phyloP scores from a whole-genome alignment of 768 basidiomycete genomes.

The Grammothele lineata region DNA sequence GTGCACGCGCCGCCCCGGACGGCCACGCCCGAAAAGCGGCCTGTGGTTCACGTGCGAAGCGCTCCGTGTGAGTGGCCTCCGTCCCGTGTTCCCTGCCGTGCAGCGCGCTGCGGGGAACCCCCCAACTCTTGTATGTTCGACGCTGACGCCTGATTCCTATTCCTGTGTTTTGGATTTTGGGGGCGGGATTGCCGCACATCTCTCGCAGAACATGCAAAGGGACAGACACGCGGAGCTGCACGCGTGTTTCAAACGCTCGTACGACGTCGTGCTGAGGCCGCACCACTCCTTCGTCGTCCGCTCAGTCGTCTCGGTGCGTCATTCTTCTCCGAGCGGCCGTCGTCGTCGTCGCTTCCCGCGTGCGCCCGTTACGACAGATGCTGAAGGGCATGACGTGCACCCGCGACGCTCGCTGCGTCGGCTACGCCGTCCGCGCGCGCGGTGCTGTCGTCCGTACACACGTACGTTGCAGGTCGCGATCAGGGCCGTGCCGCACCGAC shows the following conservation, averaged over 20 bases:
- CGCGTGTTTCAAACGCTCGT: constrained; percentile 66
- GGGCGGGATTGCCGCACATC: too few relatives aligned
- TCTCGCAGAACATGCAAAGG: constrained; percentile 50
- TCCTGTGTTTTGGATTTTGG: too few relatives aligned
- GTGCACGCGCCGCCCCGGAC: constrained; percentile 2
- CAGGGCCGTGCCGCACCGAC: constrained; percentile 55
- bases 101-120: too few relatives aligned
- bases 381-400: too few relatives aligned
- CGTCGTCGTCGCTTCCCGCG: too few relatives aligned
- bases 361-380: too few relatives aligned
- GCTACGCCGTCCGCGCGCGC: background rate
- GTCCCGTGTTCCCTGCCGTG: too few relatives aligned
- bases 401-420: background rate
- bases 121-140: too few relatives aligned
- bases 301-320: constrained; percentile 54
- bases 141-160: too few relatives aligned
- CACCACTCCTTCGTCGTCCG: constrained; percentile 68
- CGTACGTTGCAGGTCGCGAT: constrained; percentile 28
- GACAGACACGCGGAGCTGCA: constrained; percentile 52
- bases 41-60: constrained; percentile 66
- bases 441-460: constrained; percentile 7
- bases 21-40: constrained; percentile 42
- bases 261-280: constrained; percentile 61
- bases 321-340: too few relatives aligned
- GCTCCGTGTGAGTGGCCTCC: constrained; percentile 28